Base-by-base conservation (phyloP, 495 filamentous ascomycete species). In the Neurospora sp. region DNA sequence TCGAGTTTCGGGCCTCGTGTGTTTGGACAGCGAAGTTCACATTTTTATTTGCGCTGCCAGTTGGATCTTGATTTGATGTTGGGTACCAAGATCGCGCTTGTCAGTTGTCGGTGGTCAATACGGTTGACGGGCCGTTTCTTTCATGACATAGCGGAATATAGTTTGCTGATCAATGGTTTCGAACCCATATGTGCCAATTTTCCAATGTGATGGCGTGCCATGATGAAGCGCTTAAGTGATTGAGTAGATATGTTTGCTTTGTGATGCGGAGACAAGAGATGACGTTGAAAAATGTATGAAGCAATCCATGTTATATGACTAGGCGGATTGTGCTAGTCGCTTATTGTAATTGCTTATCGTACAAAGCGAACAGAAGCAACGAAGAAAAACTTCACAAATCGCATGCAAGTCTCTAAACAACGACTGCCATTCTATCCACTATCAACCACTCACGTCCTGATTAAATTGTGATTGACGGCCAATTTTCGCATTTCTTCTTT, bases 321-420 rank as follows among this genome's bases (percentile, higher is more conserved):
- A 66, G 1, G 6, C 14, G 2, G 27, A 1, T 1, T 10, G 2
- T 18, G 0, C 3, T 8, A 0, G 0, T 35, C 7, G 27, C 27
- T 8, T 66, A 66, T 18, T 5, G 27, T 66, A 0, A 16, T 66
- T 66, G 3, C 6, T 1, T 66, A 66, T 35, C 27, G 12, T 3
- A 35, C 53, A 66, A 66, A 10, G 6, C 53, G 27, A 18, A 37
- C 27, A 9, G 14, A 35, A 59, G 48, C 20, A 10, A 59, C 7
- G 0, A 4, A 0, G 53, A 31, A 66, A 61, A 35, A 66, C 53
- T 66, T 66, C 53, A 66, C 53, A 66, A 35, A 35, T 35, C 35
- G 31, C 53, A 66, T 66, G 27, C 53, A 66, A 66, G 53, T 66
- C 27, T 35, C 27, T 14, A 66, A 35, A 66, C 5, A 16, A 61